Evolutionary conservation across 2,329 filamentous ascomycete genomes (phyloP), one percentile per base, ranked within the genome.

Genomic region (Sporothrix humicola): DNA sequence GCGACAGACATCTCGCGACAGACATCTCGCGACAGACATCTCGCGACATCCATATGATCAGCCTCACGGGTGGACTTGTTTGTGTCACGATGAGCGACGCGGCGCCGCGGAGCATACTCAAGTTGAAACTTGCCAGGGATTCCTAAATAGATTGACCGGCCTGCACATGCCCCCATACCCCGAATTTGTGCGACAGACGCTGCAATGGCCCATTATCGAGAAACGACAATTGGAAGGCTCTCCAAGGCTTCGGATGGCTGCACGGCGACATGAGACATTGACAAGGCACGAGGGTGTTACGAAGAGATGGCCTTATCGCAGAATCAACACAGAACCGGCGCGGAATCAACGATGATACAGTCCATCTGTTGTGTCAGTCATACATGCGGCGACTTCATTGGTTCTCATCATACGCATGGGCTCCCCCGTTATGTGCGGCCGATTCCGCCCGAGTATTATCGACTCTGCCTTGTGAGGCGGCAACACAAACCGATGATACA

Each of bases 381-480:
- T 3, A 56, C 44, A n/a, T 44, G 6, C 10, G 44, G 15, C 15
- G 15, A 15, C 65, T 31, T 13, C 15, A 13, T 46, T 37, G 20
- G 46, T 3, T 31, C 20, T 52, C 15, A 26, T 26, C n/a, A 13
- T 12, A 46, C 42, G 17, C 50, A 56, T 54, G 15, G 26, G 15
- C 50, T 10, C 8, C 26, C 48, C 48, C 15, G 17, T 1, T 50
- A 48, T 48, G 37, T 42, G 26, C 26, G 66, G 46, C 6, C 48
- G 31, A 42, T 48, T 54, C 66, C 50, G 66, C 26, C 26, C 48
- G 66, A 42, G 8, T 7, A 12, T 17, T 23, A 20, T 31, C 50
- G 63, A 37, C 46, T 68, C 46, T 52, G 23, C 44, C 63, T 15
- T 68, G 20, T 37, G 63, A 68, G 23, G 63, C 12, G 31, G 23